Conservation (phyloP, 441 rosid genomes). For the Melastoma candidum region DNA sequence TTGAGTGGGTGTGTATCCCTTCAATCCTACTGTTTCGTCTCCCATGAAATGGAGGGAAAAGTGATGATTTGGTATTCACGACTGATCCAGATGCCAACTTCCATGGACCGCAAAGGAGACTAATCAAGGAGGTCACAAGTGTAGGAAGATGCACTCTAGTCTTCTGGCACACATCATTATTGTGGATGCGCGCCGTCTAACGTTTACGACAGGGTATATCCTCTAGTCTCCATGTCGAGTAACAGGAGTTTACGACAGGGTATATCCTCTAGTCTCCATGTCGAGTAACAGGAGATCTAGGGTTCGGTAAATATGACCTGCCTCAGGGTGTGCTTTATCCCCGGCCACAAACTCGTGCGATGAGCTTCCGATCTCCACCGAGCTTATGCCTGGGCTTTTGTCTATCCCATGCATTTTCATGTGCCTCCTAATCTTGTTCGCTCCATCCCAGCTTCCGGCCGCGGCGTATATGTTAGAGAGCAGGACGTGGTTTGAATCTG, state of each 20-base stretch:
- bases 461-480: constrained; percentile 66
- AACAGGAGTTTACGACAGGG: constrained; percentile 30
- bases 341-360: constrained; percentile 59
- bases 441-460: constrained; percentile 63
- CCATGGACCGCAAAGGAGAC: too few relatives aligned
- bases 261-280: constrained; percentile 27
- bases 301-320: constrained; percentile 28
- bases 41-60: too few relatives aligned
- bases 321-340: constrained; percentile 43
- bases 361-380: constrained; percentile 45
- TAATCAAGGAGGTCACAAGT: too few relatives aligned
- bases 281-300: constrained; percentile 43
- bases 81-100: too few relatives aligned
- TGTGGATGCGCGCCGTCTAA: too few relatives aligned
- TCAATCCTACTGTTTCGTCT: too few relatives aligned
- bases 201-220: constrained; percentile 25
- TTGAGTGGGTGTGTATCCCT: too few relatives aligned
- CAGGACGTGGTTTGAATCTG: constrained; percentile 60
- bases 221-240: constrained; percentile 25
- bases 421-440: constrained; percentile 47
- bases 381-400: constrained; percentile 64
- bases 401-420: constrained; percentile 67
- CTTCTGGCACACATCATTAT: too few relatives aligned
- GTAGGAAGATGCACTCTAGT: too few relatives aligned
- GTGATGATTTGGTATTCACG: too few relatives aligned